Evolutionary conservation across 257 asterid species (phyloP).

Genomic region (Solanum boliviense): DNA sequence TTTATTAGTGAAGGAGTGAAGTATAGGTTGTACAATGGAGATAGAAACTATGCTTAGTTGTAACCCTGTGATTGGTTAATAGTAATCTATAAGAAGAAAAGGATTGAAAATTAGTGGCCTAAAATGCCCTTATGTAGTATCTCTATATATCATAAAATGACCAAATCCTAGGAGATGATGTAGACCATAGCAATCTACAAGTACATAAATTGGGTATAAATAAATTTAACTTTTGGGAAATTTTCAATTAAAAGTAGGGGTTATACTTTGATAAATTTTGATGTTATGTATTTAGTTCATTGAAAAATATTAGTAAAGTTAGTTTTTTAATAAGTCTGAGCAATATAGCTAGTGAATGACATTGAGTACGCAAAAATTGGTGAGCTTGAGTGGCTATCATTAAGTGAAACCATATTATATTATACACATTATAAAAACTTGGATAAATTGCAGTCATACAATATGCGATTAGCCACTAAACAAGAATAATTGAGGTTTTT

Average conservation of each 20-base stretch:
- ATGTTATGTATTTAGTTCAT: background rate
- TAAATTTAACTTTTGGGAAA: background rate
- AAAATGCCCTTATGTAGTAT: background rate
- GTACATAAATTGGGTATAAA: background rate
- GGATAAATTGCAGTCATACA: background rate
- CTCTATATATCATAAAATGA: background rate
- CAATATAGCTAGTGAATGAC: background rate
- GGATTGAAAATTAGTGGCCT: constrained; percentile 17
- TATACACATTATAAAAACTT: background rate
- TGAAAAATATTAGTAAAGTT: background rate
- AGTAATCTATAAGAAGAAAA: background rate
- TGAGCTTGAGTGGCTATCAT: background rate
- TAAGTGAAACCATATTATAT: background rate
- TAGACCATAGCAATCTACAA: background rate
- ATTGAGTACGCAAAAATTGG: background rate
- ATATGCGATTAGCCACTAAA: background rate
- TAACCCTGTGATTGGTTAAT: constrained; percentile 11
- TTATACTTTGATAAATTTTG: too few relatives aligned
- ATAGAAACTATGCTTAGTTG: background rate
- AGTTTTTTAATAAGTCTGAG: background rate
- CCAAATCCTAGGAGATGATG: background rate
- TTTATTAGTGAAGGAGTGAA: background rate
- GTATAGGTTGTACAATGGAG: background rate
- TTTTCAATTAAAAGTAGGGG: background rate
- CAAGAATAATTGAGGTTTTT: background rate